A percentile compares a stretch with the other conserved stretches of the same genome.
These are phyloP conservation scores for Cladosporium sp. DNA, from an alignment of 2,329 filamentous ascomycete genomes.

Conservation along the genomic window DNA sequence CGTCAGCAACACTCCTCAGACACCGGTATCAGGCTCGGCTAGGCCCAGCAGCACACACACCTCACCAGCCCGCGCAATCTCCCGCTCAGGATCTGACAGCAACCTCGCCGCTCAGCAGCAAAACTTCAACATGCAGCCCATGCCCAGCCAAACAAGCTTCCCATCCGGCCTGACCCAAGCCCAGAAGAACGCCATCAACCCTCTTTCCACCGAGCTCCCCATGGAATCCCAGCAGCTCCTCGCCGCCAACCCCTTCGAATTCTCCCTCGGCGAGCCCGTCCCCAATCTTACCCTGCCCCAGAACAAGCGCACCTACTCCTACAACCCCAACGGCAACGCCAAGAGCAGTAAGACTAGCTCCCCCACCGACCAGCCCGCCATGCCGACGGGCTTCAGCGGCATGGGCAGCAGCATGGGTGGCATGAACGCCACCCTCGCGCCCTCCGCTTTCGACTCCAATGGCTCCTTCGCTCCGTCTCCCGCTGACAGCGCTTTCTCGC, in stretches of 20 bases:
- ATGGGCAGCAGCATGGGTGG: constrained; percentile 13
- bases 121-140: constrained; percentile 11
- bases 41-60: constrained; percentile 15
- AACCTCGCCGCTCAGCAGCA: constrained; percentile 17
- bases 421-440: constrained; percentile 37
- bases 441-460: constrained; percentile 30
- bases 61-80: constrained; percentile 19
- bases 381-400: neutral
- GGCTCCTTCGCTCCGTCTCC: constrained; percentile 16
- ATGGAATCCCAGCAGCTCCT: constrained; percentile 50
- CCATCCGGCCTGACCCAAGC: constrained; percentile 2
- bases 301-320: constrained; percentile 34
- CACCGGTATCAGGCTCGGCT: constrained; percentile 19
- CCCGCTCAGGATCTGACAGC: constrained; percentile 17
- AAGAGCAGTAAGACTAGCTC: constrained; percentile 24
- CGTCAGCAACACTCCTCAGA: constrained; percentile 18
- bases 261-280: constrained; percentile 40
- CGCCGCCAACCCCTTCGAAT: constrained; percentile 35
- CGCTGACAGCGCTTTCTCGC: constrained; percentile 19
- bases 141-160: constrained; percentile 17
- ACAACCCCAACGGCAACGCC: constrained; percentile 36
- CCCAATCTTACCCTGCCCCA: constrained; percentile 15
- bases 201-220: constrained; percentile 46
- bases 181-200: constrained; percentile 17
- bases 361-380: constrained; percentile 22